Evolutionary conservation across 148 eudicot species (phyloP), one percentile per base, ranked within the genome.

Genomic region (Camellia lanceoleosa): DNA sequence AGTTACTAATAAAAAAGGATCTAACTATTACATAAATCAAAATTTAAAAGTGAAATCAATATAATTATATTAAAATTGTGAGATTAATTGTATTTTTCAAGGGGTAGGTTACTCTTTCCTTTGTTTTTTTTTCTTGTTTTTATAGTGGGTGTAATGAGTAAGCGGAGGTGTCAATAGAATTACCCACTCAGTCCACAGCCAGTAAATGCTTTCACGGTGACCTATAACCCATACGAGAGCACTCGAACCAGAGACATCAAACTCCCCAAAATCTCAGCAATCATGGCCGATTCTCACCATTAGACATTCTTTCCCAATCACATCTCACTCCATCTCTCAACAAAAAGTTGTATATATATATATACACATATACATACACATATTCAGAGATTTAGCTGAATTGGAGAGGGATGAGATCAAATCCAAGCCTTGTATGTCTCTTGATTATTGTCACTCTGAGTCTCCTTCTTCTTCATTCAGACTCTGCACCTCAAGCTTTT

Each of bases 401-500:
- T 65, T 20, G 73, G 74, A 42, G 62, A 41, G 60, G 44, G 30
- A 74, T 56, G 76, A 68, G 75, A 13, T 41, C 61, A 51, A 60
- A 59, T 60, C 8, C 59, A 59, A 69, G 16, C 67, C 54, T 69
- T 19, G 12, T 55, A 5, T 68, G 43, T 54, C 38, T 10, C 18
- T 46, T 41, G 59, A 3, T 79, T 5, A 30, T 68, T 59, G 14
- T 75, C 3, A 49, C 73, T 6, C 59, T 83, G 69, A 56, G 74
- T 51, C 69, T 80, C 71, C 56, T 64, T 9, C n/a, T 59, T 0
- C 46, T 65, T 18, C 78, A 58, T 72, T 79, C 81, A 7, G 89
- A 85, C 18, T 71, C 92, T 38, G 90, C 87, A 49, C 88, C 88
- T 54, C 84, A 93, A 74, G 91, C 97, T 30, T 93, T 91, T 76